These are phyloP conservation scores for Ogataea trehalophila DNA, from an alignment of 805 yeast genomes.

Conservation along the genomic window DNA sequence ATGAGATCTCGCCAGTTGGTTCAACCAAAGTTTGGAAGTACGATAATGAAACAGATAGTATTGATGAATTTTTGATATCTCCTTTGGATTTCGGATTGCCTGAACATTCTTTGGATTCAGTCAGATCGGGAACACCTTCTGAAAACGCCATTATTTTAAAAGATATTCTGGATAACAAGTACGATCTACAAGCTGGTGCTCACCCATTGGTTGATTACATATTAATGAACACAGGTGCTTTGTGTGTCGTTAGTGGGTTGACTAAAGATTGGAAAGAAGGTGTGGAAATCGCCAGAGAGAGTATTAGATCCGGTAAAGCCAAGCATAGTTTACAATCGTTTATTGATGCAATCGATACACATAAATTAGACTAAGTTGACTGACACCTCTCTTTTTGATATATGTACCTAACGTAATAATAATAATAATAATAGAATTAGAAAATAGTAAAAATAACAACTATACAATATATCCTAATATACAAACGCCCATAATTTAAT, in stretches of 20 bases:
- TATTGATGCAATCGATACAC: constrained; percentile 31
- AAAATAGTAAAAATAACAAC: not conserved
- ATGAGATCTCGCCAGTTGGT: constrained; percentile 91
- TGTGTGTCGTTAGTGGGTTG: constrained; percentile 72
- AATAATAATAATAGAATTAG: too few relatives aligned
- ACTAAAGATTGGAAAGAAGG: constrained; percentile 74
- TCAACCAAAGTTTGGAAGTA: constrained; percentile 71
- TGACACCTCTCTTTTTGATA: too few relatives aligned
- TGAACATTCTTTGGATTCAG: constrained; percentile 62
- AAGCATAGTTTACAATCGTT: constrained; percentile 52
- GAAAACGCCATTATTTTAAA: constrained; percentile 69
- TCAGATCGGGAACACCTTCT: constrained; percentile 79
- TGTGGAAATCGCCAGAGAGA: constrained; percentile 61
- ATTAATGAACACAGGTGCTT: constrained; percentile 81
- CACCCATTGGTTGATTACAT: constrained; percentile 84
- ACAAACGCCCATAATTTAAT: constrained; percentile 1
- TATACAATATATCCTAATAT: constrained; percentile 4
- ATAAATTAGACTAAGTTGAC: not conserved
- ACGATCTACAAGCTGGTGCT: constrained; percentile 37
- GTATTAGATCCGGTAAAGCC: constrained; percentile 70
- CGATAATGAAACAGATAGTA: constrained; percentile 37
- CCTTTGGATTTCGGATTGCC: constrained; percentile 82
- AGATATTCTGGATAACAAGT: constrained; percentile 39
- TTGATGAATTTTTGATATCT: constrained; percentile 37
- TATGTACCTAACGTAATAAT: too few relatives aligned